Percentiles rank a stretch among this genome's conserved stretches.
phyloP scores from a whole-genome alignment of 2,329 filamentous ascomycete species.

The Tricladium varicosporioides region DNA sequence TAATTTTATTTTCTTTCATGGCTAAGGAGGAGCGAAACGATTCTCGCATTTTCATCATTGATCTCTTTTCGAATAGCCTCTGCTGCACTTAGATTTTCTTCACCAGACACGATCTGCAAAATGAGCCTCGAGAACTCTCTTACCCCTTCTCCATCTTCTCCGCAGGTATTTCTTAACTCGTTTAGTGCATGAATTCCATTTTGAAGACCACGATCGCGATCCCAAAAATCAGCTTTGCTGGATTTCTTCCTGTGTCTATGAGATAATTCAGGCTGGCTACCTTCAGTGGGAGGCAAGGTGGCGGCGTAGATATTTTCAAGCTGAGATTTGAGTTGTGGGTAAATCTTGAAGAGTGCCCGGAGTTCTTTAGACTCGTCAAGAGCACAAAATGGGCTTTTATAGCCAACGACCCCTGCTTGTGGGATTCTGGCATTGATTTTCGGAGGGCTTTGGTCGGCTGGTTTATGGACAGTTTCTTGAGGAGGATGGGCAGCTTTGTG shows the following conservation, averaged over 20 bases:
- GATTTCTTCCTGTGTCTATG: slow-evolving; percentile 1
- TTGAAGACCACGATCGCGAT: slow-evolving; percentile 54
- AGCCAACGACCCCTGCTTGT: slow-evolving; percentile 23
- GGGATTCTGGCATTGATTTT: slow-evolving; percentile 3
- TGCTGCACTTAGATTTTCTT: slow-evolving; percentile 32
- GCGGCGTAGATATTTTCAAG: slow-evolving; percentile 49
- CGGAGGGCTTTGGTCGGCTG: slow-evolving; percentile 8
- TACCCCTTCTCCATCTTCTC: slow-evolving; percentile 57
- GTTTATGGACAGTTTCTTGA: slow-evolving; percentile 14
- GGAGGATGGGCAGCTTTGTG: slow-evolving; percentile 42
- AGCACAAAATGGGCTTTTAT: slow-evolving; percentile 47
- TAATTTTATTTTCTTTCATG: slow-evolving; percentile 35
- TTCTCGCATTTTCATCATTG: slow-evolving; percentile 43
- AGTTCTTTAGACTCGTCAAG: slow-evolving; percentile 52
- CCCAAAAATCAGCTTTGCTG: slow-evolving; percentile 43
- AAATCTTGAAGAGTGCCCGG: slow-evolving; percentile 49
- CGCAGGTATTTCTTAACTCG: slow-evolving; percentile 46
- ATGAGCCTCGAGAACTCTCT: slow-evolving; percentile 60
- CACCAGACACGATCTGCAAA: slow-evolving; percentile 43
- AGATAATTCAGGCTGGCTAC: slow-evolving; percentile 9
- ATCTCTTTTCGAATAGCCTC: slow-evolving; percentile 45
- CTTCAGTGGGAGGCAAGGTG: slow-evolving; percentile 43
- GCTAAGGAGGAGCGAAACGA: slow-evolving; percentile 49
- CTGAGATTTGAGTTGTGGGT: slow-evolving; percentile 47
- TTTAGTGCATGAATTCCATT: slow-evolving; percentile 54